Conservation (phyloP, 768 basidiomycete genomes). For the Pleurotus citrinopileatus region DNA sequence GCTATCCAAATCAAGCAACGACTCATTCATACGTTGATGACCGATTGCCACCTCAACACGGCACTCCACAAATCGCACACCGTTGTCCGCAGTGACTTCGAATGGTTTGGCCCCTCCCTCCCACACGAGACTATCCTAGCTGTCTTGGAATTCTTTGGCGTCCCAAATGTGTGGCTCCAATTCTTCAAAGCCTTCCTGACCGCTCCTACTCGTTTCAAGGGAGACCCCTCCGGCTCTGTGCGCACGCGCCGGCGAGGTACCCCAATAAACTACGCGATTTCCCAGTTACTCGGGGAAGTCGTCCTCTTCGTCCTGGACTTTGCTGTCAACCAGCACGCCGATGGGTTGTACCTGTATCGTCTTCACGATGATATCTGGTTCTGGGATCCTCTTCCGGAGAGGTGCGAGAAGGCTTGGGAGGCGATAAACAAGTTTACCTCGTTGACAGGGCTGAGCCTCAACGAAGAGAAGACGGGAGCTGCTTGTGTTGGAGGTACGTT, state of each 20-base stretch:
- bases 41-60: conserved; percentile 38
- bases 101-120: conserved; percentile 44
- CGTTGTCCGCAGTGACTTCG: conserved; percentile 37
- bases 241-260: conserved; percentile 38
- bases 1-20: conserved; percentile 33
- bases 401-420: conserved; percentile 34
- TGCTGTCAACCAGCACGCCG: conserved; percentile 40
- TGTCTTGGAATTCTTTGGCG: conserved; percentile 35
- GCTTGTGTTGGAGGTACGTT: conserved; percentile 26
- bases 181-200: conserved; percentile 33
- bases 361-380: conserved; percentile 48
- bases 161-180: conserved; percentile 30
- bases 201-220: conserved; percentile 31
- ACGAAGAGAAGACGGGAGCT: conserved; percentile 39
- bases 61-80: conserved; percentile 30
- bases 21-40: conserved; percentile 36
- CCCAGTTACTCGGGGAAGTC: conserved; percentile 37
- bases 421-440: conserved; percentile 41
- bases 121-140: conserved; percentile 38
- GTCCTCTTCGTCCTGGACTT: conserved; percentile 45
- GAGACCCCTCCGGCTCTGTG: conserved; percentile 20
- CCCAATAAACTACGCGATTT: conserved; percentile 39
- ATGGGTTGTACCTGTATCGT: conserved; percentile 41
- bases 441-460: conserved; percentile 39
- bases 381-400: conserved; percentile 30